A percentile compares a stretch with the other conserved stretches of the same genome.
These are phyloP conservation scores for Bertia moriformis DNA, from an alignment of 2,329 filamentous ascomycete genomes.

Conservation along the genomic window DNA sequence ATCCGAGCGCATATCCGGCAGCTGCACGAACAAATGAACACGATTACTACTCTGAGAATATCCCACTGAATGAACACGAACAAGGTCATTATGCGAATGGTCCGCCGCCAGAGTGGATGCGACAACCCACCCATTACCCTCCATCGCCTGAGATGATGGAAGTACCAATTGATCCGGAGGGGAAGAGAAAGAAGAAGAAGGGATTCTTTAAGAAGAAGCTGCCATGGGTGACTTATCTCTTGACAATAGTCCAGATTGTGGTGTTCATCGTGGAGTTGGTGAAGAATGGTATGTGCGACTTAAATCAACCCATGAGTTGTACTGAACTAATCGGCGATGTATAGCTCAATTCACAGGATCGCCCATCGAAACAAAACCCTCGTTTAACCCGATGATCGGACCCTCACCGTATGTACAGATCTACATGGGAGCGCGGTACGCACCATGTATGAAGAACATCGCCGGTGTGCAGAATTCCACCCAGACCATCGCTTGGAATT, in stretches of 20 bases:
- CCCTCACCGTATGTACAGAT: conserved; percentile 58
- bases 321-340: no score
- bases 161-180: no score
- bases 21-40: not conserved
- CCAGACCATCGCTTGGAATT: conserved; percentile 33
- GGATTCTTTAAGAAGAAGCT: conserved; percentile 4
- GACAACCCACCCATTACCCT: not conserved
- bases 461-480: conserved; percentile 23
- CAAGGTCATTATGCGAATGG: not conserved
- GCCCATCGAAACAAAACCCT: conserved; percentile 40
- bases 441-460: conserved; percentile 58
- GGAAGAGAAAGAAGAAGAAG: not conserved
- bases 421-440: conserved; percentile 63
- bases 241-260: conserved; percentile 44
- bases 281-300: conserved; percentile 36
- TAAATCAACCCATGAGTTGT: no score
- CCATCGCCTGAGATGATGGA: not conserved
- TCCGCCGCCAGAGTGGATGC: not conserved
- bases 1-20: not conserved
- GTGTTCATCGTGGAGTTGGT: conserved; percentile 58
- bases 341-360: conserved; percentile 44
- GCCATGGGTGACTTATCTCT: conserved; percentile 52
- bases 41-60: not conserved
- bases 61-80: not conserved
- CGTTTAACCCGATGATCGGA: conserved; percentile 64